These are phyloP conservation scores for Huntiella abstrusa DNA, from an alignment of 2,329 filamentous ascomycete genomes.

Conservation along the genomic window DNA sequence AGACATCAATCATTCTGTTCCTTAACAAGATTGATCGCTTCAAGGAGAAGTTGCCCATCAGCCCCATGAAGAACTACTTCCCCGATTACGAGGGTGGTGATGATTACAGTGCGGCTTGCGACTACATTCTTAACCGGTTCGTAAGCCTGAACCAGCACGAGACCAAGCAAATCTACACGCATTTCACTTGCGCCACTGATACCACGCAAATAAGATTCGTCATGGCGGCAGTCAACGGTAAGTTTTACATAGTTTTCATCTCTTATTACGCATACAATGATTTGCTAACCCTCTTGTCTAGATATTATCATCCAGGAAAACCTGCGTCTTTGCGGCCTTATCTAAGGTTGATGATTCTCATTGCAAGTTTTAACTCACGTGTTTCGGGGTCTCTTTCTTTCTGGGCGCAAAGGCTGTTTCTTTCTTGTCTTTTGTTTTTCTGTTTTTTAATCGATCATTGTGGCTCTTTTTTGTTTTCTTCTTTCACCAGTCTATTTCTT, in stretches of 20 bases:
- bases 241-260: slow-evolving; percentile 16
- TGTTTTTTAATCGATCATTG: slow-evolving; percentile 13
- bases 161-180: slow-evolving; percentile 99
- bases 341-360: slow-evolving; percentile 36
- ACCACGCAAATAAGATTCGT: slow-evolving; percentile 98
- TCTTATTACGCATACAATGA: slow-evolving; percentile 18
- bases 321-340: slow-evolving; percentile 86
- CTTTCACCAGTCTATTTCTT: slow-evolving; percentile 16
- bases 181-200: slow-evolving; percentile 97
- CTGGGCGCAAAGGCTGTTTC: slow-evolving; percentile 12
- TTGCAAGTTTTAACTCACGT: too few relatives aligned
- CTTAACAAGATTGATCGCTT: slow-evolving; percentile 83
- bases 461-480: slow-evolving; percentile 11
- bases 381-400: slow-evolving; percentile 10
- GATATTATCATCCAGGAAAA: slow-evolving; percentile 99
- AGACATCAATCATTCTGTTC: slow-evolving; percentile 76
- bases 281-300: slow-evolving; percentile 24
- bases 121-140: slow-evolving; percentile 98
- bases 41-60: slow-evolving; percentile 66
- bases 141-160: slow-evolving; percentile 97
- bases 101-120: slow-evolving; percentile 87
- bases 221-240: slow-evolving; percentile 98
- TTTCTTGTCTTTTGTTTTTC: slow-evolving; percentile 15
- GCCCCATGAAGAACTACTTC: slow-evolving; percentile 78
- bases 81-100: slow-evolving; percentile 86